These are phyloP conservation scores for Arthrobotrys musiformis DNA, from an alignment of 2,329 filamentous ascomycete species.

Conservation along the genomic window DNA sequence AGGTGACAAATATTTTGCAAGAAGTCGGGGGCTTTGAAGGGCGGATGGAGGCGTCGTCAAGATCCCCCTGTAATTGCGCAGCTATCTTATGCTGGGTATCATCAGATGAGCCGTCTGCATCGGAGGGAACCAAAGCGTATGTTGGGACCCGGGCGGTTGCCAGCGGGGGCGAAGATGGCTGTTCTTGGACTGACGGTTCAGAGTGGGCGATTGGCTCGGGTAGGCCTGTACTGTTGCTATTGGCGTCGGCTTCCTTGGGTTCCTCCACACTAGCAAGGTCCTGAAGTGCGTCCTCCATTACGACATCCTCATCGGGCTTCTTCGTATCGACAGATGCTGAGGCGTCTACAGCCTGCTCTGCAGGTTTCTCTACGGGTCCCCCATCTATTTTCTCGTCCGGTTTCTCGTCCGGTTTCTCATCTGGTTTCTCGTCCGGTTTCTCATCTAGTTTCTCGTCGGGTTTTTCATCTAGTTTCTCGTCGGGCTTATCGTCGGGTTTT, in stretches of 20 bases:
- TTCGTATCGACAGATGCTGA: too few species aligned
- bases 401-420: background rate
- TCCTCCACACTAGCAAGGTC: background rate
- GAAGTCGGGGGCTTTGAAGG: constrained; percentile 22
- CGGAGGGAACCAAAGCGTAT: constrained; percentile 54
- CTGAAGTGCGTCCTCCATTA: constrained; percentile 31
- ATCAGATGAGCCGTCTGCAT: constrained; percentile 30
- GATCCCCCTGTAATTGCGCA: constrained; percentile 43
- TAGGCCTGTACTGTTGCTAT: background rate
- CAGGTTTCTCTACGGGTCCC: too few species aligned
- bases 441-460: constrained; percentile 53
- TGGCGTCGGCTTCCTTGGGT: background rate
- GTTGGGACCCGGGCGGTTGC: constrained; percentile 49
- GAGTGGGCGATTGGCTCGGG: background rate
- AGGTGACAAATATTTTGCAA: constrained; percentile 63
- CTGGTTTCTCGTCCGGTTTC: background rate
- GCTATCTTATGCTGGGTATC: constrained; percentile 48
- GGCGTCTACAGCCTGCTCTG: too few species aligned
- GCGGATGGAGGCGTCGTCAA: constrained; percentile 45
- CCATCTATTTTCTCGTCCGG: background rate
- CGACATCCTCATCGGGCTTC: constrained; percentile 44
- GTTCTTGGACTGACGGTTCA: constrained; percentile 12
- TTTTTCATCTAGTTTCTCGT: constrained; percentile 57
- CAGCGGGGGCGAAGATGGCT: background rate
- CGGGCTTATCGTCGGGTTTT: background rate